Conservation (phyloP, 2,329 filamentous ascomycete genomes). For the Corynespora cassiicola region DNA sequence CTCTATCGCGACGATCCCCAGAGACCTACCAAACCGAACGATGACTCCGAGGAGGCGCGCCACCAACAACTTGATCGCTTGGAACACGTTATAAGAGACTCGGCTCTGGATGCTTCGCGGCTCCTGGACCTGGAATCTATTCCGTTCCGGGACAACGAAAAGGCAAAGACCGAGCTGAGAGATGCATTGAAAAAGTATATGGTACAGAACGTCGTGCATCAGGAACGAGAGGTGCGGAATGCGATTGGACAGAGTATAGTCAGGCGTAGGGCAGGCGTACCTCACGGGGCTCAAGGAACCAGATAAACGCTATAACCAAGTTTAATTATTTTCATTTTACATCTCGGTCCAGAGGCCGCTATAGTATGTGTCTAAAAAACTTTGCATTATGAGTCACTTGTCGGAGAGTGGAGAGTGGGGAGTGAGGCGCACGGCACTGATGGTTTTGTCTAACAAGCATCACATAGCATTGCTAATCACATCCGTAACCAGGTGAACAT, state of each 20-base stretch:
- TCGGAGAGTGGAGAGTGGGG: no score
- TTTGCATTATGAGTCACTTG: no score
- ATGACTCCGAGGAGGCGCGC: conserved; percentile 38
- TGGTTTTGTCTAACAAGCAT: no score
- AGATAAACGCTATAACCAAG: conserved; percentile 25
- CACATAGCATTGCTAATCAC: no score
- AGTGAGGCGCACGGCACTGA: no score
- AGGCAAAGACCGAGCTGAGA: conserved; percentile 65
- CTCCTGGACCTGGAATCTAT: conserved; percentile 80
- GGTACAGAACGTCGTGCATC: conserved; percentile 78
- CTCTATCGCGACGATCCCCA: conserved; percentile 40
- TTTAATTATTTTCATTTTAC: no score
- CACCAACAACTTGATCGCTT: conserved; percentile 72
- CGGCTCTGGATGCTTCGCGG: conserved; percentile 73
- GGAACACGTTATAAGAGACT: conserved; percentile 62
- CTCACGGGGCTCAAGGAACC: conserved; percentile 59
- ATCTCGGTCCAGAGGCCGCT: no score
- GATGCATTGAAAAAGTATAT: conserved; percentile 84
- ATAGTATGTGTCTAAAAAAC: no score
- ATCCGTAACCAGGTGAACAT: no score
- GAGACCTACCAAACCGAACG: conserved; percentile 20
- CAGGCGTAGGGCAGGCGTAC: conserved; percentile 67
- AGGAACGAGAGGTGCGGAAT: conserved; percentile 79
- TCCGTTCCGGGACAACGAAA: conserved; percentile 78
- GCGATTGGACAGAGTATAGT: conserved; percentile 74